Evolutionary conservation across 2,329 filamentous ascomycete genomes (phyloP).

Genomic region (Tolypocladium pustulatum): DNA sequence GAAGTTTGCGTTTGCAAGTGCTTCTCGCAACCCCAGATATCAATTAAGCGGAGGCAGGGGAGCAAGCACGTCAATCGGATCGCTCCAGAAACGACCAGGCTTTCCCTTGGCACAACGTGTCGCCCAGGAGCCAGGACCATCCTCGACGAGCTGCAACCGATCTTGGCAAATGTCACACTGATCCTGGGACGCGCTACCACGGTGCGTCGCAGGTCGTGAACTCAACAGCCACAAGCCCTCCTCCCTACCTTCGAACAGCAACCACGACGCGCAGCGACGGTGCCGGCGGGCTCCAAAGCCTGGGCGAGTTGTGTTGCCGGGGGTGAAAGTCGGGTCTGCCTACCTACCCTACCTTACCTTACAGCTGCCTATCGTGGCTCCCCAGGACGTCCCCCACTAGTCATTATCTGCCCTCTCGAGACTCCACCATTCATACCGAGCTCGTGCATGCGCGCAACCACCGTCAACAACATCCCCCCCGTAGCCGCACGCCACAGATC

Average conservation of each 20-base stretch:
- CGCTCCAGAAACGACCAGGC: slow-evolving; percentile 1
- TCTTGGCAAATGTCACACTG: neutral
- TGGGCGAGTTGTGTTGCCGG: neutral
- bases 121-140: neutral
- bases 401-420: neutral
- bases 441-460: neutral
- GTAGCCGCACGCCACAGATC: neutral
- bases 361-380: neutral
- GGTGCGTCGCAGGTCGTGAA: neutral
- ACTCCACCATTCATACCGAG: neutral
- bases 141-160: neutral
- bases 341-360: neutral
- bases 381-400: neutral
- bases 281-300: neutral
- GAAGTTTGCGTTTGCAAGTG: neutral
- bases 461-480: neutral
- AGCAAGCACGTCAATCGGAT: neutral
- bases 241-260: neutral
- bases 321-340: neutral
- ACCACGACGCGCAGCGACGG: neutral
- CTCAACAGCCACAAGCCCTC: neutral
- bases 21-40: neutral
- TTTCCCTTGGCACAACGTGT: slow-evolving; percentile 5
- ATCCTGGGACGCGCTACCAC: neutral
- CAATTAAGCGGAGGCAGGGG: neutral